phyloP scores from a whole-genome alignment of 208 protist genomes.

The Acanthamoeba culbertsoni region DNA sequence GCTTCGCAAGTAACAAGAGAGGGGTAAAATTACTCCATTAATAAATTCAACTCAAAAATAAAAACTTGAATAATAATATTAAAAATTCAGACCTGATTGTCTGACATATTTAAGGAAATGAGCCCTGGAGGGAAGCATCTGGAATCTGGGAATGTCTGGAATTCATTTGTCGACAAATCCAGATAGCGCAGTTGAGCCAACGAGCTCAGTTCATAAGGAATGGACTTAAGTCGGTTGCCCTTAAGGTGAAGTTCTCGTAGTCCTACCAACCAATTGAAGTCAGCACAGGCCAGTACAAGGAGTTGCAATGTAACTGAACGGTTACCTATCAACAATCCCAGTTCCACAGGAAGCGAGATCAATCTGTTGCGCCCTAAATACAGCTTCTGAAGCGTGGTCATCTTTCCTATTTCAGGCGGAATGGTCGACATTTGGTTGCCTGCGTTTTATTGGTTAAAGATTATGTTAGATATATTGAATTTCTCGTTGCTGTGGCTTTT shows the following conservation, averaged over 20 bases:
- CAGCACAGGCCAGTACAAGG: not conserved
- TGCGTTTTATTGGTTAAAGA: too few species aligned
- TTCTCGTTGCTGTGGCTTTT: not conserved
- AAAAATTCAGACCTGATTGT: conserved; percentile 1
- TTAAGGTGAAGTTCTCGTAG: not conserved
- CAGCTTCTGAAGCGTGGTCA: conserved; percentile 65
- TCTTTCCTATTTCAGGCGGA: conserved; percentile 21
- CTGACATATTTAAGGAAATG: conserved; percentile 23
- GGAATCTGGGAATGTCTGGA: not conserved
- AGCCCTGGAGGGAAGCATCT: not conserved
- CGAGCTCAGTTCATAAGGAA: not conserved
- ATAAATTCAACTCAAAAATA: not conserved
- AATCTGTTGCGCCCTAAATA: conserved; percentile 68
- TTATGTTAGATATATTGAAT: too few species aligned
- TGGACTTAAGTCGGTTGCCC: not conserved
- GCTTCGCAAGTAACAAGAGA: too few species aligned
- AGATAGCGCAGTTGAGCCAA: not conserved
- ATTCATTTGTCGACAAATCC: conserved; percentile 39
- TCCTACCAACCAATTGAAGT: not conserved
- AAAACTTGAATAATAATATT: not conserved
- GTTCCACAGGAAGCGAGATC: not conserved
- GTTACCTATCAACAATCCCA: not conserved
- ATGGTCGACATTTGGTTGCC: conserved; percentile 60
- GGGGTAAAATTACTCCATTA: not conserved
- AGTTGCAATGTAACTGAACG: not conserved